Base-by-base conservation (phyloP, 2,329 filamentous ascomycete species). In the Alternaria burnsii region DNA sequence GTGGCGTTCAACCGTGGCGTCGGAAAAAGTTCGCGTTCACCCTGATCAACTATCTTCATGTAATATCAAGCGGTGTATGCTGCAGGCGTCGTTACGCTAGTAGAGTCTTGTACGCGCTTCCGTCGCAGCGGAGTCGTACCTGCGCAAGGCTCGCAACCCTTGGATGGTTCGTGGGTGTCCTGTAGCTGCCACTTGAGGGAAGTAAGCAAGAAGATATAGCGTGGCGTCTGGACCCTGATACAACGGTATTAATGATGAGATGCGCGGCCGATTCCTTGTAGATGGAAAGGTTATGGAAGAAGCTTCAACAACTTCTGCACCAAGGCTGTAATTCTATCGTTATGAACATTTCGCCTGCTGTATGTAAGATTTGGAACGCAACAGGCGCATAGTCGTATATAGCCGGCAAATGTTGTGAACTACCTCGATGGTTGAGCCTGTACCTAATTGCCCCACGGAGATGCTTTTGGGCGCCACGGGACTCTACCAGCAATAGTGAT, bases 101-200 rank as follows among this genome's bases (percentile, higher is more conserved):
- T 32, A 36, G 34, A 32, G 50, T 47, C 24, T 20, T 52, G 55
- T 32, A 30, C 18, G 20, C 46, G 46, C 46, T 48, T 48, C 30
- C 46, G 46, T 48, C 32, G 22, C 46, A 34, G 30, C 30, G 46
- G 30, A 48, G 46, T 32, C 32, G 51, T 53, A 53, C 51, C 51
- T 53, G 51, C 51, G 51, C 51, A 53, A 53, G 40, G 12, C 32
- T 42, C 24, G 28, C 38, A 24, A n/a, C 51, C 46, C 46, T 50
- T 22, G 34, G 46, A 18, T 26, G 18, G 32, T 50, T 50, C 32
- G 22, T 4, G 14, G 46, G 30, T 24, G 26, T 50, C 20, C 20
- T 50, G 46, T 50, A 36, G 32, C 46, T 38, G 46, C 46, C 20
- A 36, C 32, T 24, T 50, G 46, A 26, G 14, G 11, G 18, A 34